Percentiles rank a stretch among this genome's conserved stretches.
Evolutionary conservation across 352 stramenopile species (phyloP).

Genomic region (Elongisporangium anandrum): DNA sequence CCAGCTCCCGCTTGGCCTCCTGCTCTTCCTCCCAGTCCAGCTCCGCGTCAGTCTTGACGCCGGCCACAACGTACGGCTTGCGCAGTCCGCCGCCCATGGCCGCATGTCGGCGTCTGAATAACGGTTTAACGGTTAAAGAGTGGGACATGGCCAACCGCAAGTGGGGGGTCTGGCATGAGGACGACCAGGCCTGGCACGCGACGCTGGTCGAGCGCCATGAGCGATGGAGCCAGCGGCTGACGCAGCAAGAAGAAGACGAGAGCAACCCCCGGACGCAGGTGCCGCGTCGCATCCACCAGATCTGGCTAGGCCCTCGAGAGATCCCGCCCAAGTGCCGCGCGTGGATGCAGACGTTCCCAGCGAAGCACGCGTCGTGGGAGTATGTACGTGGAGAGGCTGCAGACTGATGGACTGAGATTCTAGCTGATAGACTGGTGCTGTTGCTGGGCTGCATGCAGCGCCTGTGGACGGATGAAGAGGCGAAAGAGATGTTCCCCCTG

Average conservation of each 20-base stretch:
- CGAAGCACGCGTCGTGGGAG: conserved; percentile 32
- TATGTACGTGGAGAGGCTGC: conserved; percentile 13
- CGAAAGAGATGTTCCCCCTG: conserved; percentile 10
- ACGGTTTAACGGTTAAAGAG: background rate
- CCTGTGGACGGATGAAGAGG: conserved; percentile 49
- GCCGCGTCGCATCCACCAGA: conserved; percentile 59
- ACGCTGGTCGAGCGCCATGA: conserved; percentile 17
- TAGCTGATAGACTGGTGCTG: no score
- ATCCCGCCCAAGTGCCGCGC: conserved; percentile 20
- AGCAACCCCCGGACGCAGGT: conserved; percentile 8
- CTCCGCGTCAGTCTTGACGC: conserved; percentile 28
- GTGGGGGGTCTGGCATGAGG: conserved; percentile 31
- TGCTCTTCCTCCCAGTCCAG: conserved; percentile 57
- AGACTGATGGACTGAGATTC: no score
- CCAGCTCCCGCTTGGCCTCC: conserved; percentile 49
- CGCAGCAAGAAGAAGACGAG: background rate
- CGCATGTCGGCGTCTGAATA: background rate
- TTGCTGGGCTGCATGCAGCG: conserved; percentile 13
- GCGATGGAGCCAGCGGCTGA: conserved; percentile 2
- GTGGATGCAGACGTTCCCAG: conserved; percentile 42
- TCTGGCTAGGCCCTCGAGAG: conserved; percentile 47
- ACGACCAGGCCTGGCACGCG: conserved; percentile 19
- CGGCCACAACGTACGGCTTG: conserved; percentile 23
- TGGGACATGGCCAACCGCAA: background rate
- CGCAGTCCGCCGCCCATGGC: conserved; percentile 41